phyloP scores from a whole-genome alignment of 1,139 yeast species.

The Zygosaccharomyces sapae region DNA sequence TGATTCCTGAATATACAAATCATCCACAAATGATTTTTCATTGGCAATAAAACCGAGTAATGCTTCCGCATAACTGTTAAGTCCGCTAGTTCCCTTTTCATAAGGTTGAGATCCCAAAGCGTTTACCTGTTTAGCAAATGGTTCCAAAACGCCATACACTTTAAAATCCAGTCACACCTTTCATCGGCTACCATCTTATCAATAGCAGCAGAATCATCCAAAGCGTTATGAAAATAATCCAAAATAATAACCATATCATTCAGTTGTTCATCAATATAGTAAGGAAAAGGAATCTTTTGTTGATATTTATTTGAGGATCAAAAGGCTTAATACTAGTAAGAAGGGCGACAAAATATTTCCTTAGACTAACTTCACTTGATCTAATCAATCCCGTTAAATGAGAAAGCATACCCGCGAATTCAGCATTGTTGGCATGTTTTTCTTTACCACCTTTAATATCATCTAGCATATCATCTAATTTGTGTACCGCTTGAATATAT shows the following conservation, averaged over 20 bases:
- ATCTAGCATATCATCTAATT: constrained; percentile 40
- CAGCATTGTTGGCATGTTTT: constrained; percentile 30
- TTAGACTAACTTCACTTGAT: constrained; percentile 37
- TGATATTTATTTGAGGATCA: constrained; percentile 41
- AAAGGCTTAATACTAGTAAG: constrained; percentile 37
- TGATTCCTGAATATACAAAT: constrained; percentile 36
- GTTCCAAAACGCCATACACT: constrained; percentile 44
- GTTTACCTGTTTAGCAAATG: constrained; percentile 44
- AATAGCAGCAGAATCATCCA: constrained; percentile 37
- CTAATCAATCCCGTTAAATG: constrained; percentile 35
- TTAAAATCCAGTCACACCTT: constrained; percentile 44
- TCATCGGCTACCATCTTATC: constrained; percentile 45
- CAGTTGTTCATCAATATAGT: constrained; percentile 38
- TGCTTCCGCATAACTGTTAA: constrained; percentile 52
- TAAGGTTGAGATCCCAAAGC: constrained; percentile 46
- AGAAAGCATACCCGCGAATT: constrained; percentile 40
- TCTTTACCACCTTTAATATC: constrained; percentile 33
- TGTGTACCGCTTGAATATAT: constrained; percentile 39
- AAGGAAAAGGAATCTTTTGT: constrained; percentile 41
- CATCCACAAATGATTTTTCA: constrained; percentile 45
- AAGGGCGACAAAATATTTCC: constrained; percentile 34
- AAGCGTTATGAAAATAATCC: constrained; percentile 43
- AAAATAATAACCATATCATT: constrained; percentile 43
- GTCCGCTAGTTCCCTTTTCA: constrained; percentile 61
- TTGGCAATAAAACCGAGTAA: constrained; percentile 47